Evolutionary conservation across 202 grass and related monocot genomes (phyloP), one percentile per base, ranked within the genome.

Genomic region (Saccharum hybrid): DNA sequence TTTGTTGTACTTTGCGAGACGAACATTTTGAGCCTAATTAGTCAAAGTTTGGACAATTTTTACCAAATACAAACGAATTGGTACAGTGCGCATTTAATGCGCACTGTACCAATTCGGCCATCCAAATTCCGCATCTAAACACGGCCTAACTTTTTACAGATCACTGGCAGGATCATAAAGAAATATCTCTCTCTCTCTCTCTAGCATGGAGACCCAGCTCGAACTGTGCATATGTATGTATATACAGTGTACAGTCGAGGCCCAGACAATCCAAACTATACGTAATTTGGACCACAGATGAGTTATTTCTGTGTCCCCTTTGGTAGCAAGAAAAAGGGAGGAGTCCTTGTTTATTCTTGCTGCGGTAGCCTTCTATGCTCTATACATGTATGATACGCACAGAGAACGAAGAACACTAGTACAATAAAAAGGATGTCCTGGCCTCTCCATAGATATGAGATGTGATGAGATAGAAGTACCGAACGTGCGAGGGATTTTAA

Each of bases 191-290:
- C 2, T 26, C 26, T 63, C 41, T 8, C 15, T 19, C 36, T 15
- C 46, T 56, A 49, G 46, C 46, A 16, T 74, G 46, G 21, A 80
- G 63, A 16, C 15, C 19, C 68, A 36, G 71, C 64, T 83, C 74
- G 56, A 82, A 87, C 37, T 87, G 71, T 75, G 43, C 70, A 62
- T 26, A 43, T 60, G 39, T 42, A 60, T 71, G 26, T 39, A 63
- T 45, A 42, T 71, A 51, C 49, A 71, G 33, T 76, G 77, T 65
- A 46, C 48, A 62, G 49, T 76, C 64, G 19, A 64, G 70, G 81
- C 42, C 82, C 76, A 87, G 85, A 87, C 81, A 90, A 81, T 77
- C 71, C 76, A 84, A 87, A 87, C 71, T 76, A 84, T 81, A 84
- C 81, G 81, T 77, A 65, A 67, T 60, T 84, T 87, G 81, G 57